Evolutionary conservation across 495 filamentous ascomycete species (phyloP).

Genomic region (Aspergillus hancockii): DNA sequence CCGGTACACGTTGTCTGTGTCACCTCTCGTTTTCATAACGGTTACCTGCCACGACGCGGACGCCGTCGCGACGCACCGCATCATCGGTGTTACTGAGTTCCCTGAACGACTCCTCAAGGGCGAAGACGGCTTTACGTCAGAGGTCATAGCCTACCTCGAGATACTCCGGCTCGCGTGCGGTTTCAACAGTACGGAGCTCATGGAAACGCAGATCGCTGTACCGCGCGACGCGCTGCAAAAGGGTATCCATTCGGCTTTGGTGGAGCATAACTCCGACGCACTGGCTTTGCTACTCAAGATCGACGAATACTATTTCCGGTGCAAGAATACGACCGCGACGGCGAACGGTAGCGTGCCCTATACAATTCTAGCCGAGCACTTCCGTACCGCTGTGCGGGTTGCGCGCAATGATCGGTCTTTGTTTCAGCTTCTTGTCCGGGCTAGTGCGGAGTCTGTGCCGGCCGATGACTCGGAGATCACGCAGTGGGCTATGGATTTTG

Average conservation of each 20-base stretch:
- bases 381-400: conserved; percentile 27
- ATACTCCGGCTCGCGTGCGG: conserved; percentile 34
- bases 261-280: conserved; percentile 28
- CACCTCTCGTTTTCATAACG: conserved; percentile 21
- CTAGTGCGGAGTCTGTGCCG: conserved; percentile 44
- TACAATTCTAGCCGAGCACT: conserved; percentile 32
- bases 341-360: conserved; percentile 13
- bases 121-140: conserved; percentile 9
- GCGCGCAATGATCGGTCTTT: conserved; percentile 25
- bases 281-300: conserved; percentile 41
- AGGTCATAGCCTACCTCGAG: conserved; percentile 29
- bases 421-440: conserved; percentile 39
- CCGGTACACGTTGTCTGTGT: conserved; percentile 27
- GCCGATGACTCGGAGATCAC: conserved; percentile 33
- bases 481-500: conserved; percentile 35
- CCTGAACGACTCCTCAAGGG: conserved; percentile 21
- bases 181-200: conserved; percentile 17
- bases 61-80: conserved; percentile 9
- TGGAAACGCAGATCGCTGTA: conserved; percentile 14
- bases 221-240: conserved; percentile 33
- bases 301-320: conserved; percentile 38
- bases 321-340: conserved; percentile 4
- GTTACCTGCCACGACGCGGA: conserved; percentile 18
- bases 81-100: conserved; percentile 26
- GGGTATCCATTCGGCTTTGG: conserved; percentile 39